phyloP scores from a whole-genome alignment of 306 rosid species.

The Prinsepia uniflora region DNA sequence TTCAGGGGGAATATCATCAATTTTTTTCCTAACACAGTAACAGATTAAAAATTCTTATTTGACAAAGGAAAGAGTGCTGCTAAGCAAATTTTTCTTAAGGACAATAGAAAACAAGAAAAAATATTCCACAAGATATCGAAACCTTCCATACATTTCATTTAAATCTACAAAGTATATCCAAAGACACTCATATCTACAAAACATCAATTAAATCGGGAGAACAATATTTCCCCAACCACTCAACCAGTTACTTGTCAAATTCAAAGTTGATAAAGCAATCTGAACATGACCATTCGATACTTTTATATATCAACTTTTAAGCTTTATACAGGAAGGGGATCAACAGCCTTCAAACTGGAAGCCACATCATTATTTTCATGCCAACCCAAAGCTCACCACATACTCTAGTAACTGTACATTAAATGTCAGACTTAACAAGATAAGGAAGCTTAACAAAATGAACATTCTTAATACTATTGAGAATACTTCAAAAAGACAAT shows the following conservation, averaged over 20 bases:
- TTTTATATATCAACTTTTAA: not conserved
- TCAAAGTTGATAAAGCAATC: not conserved
- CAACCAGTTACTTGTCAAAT: not conserved
- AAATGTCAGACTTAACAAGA: not conserved
- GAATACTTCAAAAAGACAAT: not conserved
- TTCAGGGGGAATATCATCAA: constrained; percentile 77
- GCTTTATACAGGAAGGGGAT: not conserved
- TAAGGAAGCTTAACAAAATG: not conserved
- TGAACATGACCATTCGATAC: not conserved
- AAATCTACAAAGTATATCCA: too few relatives aligned
- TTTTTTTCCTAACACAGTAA: constrained; percentile 61
- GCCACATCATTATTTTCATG: not conserved
- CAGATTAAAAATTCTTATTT: constrained; percentile 1
- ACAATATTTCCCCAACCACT: not conserved
- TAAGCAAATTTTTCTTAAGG: too few relatives aligned
- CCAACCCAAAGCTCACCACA: not conserved
- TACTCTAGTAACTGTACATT: not conserved
- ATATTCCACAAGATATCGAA: too few relatives aligned
- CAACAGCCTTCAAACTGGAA: not conserved
- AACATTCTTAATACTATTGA: not conserved
- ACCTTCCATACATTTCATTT: too few relatives aligned
- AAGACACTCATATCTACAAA: not conserved
- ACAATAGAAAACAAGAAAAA: too few relatives aligned
- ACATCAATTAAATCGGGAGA: not conserved
- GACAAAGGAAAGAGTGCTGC: too few relatives aligned